These are phyloP conservation scores for Cephalotrichum gorgonifer DNA, from an alignment of 2,329 filamentous ascomycete species.

Conservation along the genomic window DNA sequence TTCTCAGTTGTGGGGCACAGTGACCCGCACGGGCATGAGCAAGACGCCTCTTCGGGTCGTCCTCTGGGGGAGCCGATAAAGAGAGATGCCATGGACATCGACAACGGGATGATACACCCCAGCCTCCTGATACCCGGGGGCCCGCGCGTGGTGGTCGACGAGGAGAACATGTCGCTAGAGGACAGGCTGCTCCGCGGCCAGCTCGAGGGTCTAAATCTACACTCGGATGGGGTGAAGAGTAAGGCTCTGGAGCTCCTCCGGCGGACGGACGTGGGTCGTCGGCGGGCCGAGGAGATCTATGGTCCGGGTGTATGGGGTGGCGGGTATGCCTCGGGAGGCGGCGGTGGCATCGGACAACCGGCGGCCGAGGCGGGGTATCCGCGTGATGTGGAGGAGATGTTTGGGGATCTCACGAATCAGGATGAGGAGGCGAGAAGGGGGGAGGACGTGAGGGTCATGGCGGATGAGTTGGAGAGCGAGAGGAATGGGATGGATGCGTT, in stretches of 20 bases:
- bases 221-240: conserved; percentile 33
- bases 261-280: conserved; percentile 38
- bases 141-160: conserved; percentile 29
- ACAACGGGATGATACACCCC: conserved; percentile 26
- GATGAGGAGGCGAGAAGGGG: conserved; percentile 36
- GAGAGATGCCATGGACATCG: conserved; percentile 28
- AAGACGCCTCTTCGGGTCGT: conserved; percentile 3
- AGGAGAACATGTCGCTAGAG: conserved; percentile 30
- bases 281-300: conserved; percentile 39
- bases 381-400: conserved; percentile 43
- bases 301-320: conserved; percentile 35
- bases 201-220: conserved; percentile 33
- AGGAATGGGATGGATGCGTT: conserved; percentile 35
- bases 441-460: conserved; percentile 25
- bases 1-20: not conserved
- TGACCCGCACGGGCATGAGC: conserved; percentile 10
- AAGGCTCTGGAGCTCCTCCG: conserved; percentile 42
- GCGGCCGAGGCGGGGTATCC: conserved; percentile 25
- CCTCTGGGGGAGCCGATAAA: conserved; percentile 17
- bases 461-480: conserved; percentile 32
- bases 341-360: conserved; percentile 3
- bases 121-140: conserved; percentile 31
- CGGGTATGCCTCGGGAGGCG: not conserved
- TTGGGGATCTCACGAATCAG: conserved; percentile 43
- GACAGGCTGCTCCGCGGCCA: conserved; percentile 38